Conservation (phyloP, 352 stramenopile species). For the Phytopythium boreale region DNA sequence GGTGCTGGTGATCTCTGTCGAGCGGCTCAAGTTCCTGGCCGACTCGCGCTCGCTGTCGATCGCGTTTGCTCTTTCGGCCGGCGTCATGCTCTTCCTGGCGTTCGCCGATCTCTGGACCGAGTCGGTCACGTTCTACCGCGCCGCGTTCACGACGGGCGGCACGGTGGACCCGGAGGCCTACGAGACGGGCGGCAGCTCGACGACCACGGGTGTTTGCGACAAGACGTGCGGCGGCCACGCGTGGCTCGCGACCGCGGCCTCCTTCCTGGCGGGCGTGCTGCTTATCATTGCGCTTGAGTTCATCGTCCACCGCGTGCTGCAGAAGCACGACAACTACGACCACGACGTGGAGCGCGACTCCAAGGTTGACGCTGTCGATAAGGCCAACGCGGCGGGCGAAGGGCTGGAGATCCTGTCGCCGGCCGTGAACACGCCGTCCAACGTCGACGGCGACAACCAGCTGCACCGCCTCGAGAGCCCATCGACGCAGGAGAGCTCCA, state of each 20-base stretch:
- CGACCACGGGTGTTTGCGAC: slow-evolving; percentile 41
- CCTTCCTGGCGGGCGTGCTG: slow-evolving; percentile 55
- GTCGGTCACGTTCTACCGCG: slow-evolving; percentile 51
- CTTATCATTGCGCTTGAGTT: slow-evolving; percentile 69
- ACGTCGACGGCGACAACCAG: too few species aligned
- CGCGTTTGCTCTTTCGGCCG: slow-evolving; percentile 70
- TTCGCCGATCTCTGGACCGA: slow-evolving; percentile 65
- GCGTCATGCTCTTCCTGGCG: slow-evolving; percentile 80
- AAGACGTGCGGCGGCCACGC: slow-evolving; percentile 57
- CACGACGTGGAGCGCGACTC: slow-evolving; percentile 22
- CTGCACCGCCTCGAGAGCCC: slow-evolving; percentile 14
- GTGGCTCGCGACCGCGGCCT: slow-evolving; percentile 51
- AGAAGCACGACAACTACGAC: slow-evolving; percentile 22
- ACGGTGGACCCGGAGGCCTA: slow-evolving; percentile 59
- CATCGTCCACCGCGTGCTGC: slow-evolving; percentile 46
- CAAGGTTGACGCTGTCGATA: slow-evolving; percentile 14
- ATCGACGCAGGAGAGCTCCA: slow-evolving; percentile 16
- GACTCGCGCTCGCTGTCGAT: slow-evolving; percentile 52
- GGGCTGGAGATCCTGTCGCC: neutral
- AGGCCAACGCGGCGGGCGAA: neutral
- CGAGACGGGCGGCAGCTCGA: slow-evolving; percentile 41
- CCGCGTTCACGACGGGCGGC: slow-evolving; percentile 50
- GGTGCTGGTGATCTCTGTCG: slow-evolving; percentile 64
- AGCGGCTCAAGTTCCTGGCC: slow-evolving; percentile 60
- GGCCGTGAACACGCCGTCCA: neutral